Evolutionary conservation across 2,329 filamentous ascomycete species (phyloP).

Genomic region (Colletotrichum nymphaeae): DNA sequence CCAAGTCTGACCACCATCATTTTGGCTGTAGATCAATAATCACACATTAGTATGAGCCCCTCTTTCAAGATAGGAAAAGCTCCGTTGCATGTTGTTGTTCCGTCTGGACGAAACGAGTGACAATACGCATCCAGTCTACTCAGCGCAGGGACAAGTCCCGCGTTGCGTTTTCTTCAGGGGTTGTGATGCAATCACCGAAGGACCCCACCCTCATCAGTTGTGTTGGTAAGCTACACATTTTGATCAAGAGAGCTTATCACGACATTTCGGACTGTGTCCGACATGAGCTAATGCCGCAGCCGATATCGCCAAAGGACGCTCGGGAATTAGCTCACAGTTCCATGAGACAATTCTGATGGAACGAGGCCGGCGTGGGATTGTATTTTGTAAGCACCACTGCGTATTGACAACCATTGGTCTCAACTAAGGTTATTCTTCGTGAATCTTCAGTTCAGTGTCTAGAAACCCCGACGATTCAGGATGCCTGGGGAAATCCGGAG

Average conservation of each 20-base stretch:
- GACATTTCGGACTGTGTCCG: not conserved
- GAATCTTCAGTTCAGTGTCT: not conserved
- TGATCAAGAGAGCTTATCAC: not conserved
- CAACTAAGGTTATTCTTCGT: not conserved
- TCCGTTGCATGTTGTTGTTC: not conserved
- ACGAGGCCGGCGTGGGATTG: not conserved
- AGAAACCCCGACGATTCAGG: fast-evolving
- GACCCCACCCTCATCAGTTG: not conserved
- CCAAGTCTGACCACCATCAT: no score
- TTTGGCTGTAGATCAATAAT: no score
- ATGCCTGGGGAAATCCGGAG: not conserved
- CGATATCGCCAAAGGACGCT: not conserved
- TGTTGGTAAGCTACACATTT: not conserved
- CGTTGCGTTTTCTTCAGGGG: not conserved
- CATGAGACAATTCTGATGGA: not conserved
- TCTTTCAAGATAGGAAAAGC: no score
- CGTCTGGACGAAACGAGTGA: not conserved
- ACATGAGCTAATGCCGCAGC: not conserved
- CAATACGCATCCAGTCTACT: not conserved
- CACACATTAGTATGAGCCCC: no score
- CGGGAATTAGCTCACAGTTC: not conserved
- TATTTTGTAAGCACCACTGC: not conserved
- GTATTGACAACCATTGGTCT: not conserved
- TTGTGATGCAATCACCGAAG: not conserved
- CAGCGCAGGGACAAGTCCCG: not conserved